Conservation (phyloP, 2,329 filamentous ascomycete species). For the Hyphodiscus sp. region DNA sequence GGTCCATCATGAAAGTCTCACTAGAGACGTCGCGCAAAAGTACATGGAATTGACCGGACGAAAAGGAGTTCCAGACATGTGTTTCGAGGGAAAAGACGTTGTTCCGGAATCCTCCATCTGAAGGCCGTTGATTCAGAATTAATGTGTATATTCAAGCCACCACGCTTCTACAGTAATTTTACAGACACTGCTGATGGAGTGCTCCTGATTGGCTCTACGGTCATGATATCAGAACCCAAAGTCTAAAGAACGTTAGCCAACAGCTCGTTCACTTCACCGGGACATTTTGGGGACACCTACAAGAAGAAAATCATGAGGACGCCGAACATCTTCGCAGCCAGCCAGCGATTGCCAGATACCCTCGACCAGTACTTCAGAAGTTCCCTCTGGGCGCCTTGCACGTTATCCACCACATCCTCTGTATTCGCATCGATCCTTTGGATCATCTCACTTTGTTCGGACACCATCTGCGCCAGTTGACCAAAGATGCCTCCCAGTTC, state of each 20-base stretch:
- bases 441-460: constrained; percentile 96
- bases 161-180: background rate
- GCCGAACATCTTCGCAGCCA: constrained; percentile 82
- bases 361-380: constrained; percentile 94
- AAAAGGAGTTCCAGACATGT: too few relatives aligned
- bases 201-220: constrained; percentile 2
- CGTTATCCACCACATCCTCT: constrained; percentile 95
- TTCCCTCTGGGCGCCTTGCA: constrained; percentile 92
- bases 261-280: background rate
- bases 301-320: constrained; percentile 93
- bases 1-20: too few relatives aligned
- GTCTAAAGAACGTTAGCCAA: constrained; percentile 11
- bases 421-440: constrained; percentile 96
- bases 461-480: constrained; percentile 93
- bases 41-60: too few relatives aligned
- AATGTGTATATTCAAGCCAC: background rate
- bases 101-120: background rate
- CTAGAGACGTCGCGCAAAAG: too few relatives aligned
- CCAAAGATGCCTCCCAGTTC: constrained; percentile 91
- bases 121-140: background rate
- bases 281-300: constrained; percentile 34
- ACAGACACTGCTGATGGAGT: background rate
- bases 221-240: constrained; percentile 27
- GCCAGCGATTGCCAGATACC: constrained; percentile 90
- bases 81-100: too few relatives aligned